These are phyloP conservation scores for Rauvolfia tetraphylla DNA, from an alignment of 257 asterid species.

Conservation along the genomic window DNA sequence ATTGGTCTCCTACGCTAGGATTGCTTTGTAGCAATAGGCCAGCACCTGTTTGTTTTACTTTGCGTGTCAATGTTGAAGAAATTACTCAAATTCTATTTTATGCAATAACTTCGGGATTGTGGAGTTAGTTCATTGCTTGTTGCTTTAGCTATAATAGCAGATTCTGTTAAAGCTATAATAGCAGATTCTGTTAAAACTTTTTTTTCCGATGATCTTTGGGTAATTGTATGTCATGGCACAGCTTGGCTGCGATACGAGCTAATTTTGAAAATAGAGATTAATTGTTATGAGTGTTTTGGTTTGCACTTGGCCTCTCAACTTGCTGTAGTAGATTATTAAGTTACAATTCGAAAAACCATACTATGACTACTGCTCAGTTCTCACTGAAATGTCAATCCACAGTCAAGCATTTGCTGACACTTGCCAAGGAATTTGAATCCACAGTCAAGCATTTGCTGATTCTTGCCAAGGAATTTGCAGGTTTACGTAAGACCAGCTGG, in stretches of 20 bases:
- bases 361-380: not conserved
- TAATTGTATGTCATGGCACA: not conserved
- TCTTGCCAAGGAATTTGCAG: conserved; percentile 35
- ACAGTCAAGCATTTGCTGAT: conserved; percentile 12
- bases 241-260: not conserved
- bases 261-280: not conserved
- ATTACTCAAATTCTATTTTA: not conserved
- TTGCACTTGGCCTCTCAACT: not conserved
- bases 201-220: not conserved
- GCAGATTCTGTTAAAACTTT: no score
- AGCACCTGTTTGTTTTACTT: not conserved
- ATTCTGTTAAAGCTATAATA: not conserved
- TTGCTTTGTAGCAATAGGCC: not conserved
- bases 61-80: not conserved
- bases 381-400: not conserved
- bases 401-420: not conserved
- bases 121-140: not conserved
- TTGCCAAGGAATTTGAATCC: no score
- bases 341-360: not conserved
- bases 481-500: conserved; percentile 98
- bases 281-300: not conserved
- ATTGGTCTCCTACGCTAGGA: not conserved
- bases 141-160: not conserved
- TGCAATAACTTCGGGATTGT: not conserved
- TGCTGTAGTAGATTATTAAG: not conserved